phyloP scores from a whole-genome alignment of 2,329 filamentous ascomycete genomes.

The Coniochaeta hoffmannii region DNA sequence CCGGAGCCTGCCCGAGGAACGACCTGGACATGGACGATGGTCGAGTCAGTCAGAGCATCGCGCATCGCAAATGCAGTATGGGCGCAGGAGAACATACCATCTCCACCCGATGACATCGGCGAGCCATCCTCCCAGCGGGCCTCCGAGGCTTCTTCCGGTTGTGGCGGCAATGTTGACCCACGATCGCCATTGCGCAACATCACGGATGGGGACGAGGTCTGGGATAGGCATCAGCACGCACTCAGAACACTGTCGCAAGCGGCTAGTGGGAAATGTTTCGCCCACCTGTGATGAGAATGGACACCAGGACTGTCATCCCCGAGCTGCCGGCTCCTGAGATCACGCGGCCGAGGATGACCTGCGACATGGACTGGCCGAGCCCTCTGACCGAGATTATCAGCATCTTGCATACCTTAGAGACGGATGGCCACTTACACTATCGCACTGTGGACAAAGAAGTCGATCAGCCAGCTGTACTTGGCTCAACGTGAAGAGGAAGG shows the following conservation, averaged over 20 bases:
- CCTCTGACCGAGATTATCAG: constrained; percentile 20
- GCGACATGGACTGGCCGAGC: constrained; percentile 34
- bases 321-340: constrained; percentile 45
- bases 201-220: constrained; percentile 44
- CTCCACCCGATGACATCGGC: constrained; percentile 59
- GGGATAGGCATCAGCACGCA: not conserved
- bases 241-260: not conserved
- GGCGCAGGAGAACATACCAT: constrained; percentile 34
- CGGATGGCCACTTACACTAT: constrained; percentile 20
- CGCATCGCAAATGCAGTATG: not conserved
- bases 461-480: not conserved
- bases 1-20: constrained; percentile 49
- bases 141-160: constrained; percentile 42
- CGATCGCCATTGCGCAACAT: constrained; percentile 46
- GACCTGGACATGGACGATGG: constrained; percentile 29
- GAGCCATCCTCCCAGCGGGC: constrained; percentile 51
- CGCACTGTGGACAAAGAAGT: constrained; percentile 12
- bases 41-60: not conserved
- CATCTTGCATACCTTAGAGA: not conserved
- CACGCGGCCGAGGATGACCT: constrained; percentile 41
- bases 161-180: constrained; percentile 47
- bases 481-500: not conserved
- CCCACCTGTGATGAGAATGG: constrained; percentile 43
- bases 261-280: too few relatives aligned
- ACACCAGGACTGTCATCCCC: constrained; percentile 41